phyloP scores from a whole-genome alignment of 352 stramenopile genomes.

The Globisporangium uncinulatum region DNA sequence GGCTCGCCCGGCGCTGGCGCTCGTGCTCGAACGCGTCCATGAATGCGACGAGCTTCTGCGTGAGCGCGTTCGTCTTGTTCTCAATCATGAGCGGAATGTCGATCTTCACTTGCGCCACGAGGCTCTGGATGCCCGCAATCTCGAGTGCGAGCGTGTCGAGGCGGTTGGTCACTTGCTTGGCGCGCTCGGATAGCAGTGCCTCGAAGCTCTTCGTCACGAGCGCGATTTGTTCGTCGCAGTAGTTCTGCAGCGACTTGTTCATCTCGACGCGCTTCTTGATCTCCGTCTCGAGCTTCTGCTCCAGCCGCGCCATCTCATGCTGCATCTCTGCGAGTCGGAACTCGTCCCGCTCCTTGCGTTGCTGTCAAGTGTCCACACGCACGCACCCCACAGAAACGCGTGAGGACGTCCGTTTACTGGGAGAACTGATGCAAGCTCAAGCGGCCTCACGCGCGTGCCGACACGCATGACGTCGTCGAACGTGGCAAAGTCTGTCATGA shows the following conservation, averaged over 20 bases:
- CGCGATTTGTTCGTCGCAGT: slow-evolving; percentile 86
- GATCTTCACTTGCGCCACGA: slow-evolving; percentile 84
- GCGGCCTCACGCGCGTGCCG: slow-evolving; percentile 47
- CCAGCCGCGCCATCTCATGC: slow-evolving; percentile 87
- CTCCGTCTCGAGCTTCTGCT: slow-evolving; percentile 90
- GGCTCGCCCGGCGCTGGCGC: slow-evolving; percentile 61
- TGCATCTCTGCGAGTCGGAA: slow-evolving; percentile 90
- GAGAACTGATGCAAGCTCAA: background rate
- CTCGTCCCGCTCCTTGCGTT: slow-evolving; percentile 92
- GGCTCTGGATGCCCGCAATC: slow-evolving; percentile 71
- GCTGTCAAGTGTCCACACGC: slow-evolving; percentile 19
- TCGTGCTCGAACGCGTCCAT: slow-evolving; percentile 89
- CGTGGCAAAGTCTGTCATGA: slow-evolving; percentile 81
- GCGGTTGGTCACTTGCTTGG: slow-evolving; percentile 64
- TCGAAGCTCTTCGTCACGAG: slow-evolving; percentile 82
- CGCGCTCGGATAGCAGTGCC: slow-evolving; percentile 70
- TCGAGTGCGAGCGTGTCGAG: slow-evolving; percentile 69
- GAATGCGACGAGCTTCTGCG: slow-evolving; percentile 82
- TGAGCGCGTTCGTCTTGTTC: slow-evolving; percentile 83
- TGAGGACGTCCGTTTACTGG: too few species aligned
- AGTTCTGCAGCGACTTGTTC: slow-evolving; percentile 90
- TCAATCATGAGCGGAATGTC: slow-evolving; percentile 90
- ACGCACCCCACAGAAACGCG: background rate
- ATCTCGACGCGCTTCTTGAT: slow-evolving; percentile 94
- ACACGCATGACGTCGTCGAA: slow-evolving; percentile 88